A percentile compares a stretch with the other conserved stretches of the same genome.
Conservation (phyloP, 305 asterid genomes). For the Fraxinus nigra region DNA sequence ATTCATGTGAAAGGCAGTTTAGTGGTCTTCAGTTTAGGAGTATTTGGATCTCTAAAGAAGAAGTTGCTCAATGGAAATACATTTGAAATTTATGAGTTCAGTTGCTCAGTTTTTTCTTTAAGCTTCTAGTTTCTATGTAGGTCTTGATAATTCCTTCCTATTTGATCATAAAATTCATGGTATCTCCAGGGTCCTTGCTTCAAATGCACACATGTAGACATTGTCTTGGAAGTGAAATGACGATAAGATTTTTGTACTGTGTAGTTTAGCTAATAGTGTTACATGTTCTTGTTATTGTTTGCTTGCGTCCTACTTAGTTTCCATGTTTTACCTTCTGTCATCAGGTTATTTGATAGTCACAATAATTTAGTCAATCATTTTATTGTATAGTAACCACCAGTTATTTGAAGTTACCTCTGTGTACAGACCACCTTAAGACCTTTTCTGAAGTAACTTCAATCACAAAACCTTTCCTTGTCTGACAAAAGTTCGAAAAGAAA, state of each 20-base stretch:
- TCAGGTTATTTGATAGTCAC: neutral
- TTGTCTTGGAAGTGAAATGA: too few species aligned
- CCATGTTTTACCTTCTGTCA: neutral
- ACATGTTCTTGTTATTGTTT: too few species aligned
- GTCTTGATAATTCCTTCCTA: conserved; percentile 2
- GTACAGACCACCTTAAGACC: neutral
- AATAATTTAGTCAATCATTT: neutral
- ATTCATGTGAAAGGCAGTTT: neutral
- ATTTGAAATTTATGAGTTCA: neutral
- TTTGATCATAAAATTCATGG: conserved; percentile 1
- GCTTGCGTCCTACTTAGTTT: too few species aligned
- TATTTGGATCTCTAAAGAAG: neutral
- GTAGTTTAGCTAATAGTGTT: too few species aligned
- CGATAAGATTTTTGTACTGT: too few species aligned
- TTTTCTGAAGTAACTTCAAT: neutral
- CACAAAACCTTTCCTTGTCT: neutral
- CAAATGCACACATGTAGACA: neutral
- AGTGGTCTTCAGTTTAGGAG: neutral
- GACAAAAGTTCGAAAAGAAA: neutral
- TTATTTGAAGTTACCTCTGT: neutral
- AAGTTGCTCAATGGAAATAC: neutral
- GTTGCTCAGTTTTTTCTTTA: conserved; percentile 1
- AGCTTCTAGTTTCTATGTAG: neutral
- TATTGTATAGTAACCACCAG: neutral
- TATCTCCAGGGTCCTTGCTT: neutral